Evolutionary conservation across 352 stramenopile genomes (phyloP).

Genomic region (Globisporangium spinosum): DNA sequence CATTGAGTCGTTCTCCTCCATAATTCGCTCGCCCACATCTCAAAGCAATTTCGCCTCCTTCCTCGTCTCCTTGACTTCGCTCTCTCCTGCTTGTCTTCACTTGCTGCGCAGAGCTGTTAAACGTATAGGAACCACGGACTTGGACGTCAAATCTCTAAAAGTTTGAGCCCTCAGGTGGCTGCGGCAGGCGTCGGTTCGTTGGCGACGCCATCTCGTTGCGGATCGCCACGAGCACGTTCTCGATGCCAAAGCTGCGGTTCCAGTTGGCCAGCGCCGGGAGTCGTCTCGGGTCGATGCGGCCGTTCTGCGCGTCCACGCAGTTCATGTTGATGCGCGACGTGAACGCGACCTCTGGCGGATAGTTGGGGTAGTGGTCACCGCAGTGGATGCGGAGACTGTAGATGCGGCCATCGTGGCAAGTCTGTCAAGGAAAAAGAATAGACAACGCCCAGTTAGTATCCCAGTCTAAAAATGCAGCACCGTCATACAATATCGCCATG

Average conservation of each 20-base stretch:
- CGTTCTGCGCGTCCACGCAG: conserved; percentile 91
- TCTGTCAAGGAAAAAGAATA: conserved; percentile 45
- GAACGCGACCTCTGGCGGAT: conserved; percentile 93
- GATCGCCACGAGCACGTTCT: conserved; percentile 87
- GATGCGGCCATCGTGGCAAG: conserved; percentile 94
- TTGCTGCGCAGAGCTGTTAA: neutral
- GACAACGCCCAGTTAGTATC: neutral
- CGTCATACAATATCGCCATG: no score
- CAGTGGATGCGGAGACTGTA: conserved; percentile 95
- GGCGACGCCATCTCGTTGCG: conserved; percentile 88
- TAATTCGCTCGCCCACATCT: neutral
- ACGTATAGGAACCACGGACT: neutral
- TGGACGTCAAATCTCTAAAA: conserved; percentile 69
- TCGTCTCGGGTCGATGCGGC: conserved; percentile 76
- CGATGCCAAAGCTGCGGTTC: conserved; percentile 89
- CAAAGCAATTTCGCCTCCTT: neutral
- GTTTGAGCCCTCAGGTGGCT: conserved; percentile 87
- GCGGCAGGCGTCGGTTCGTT: conserved; percentile 87
- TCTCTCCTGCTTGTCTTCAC: neutral
- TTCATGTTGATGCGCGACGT: conserved; percentile 97
- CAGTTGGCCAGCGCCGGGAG: conserved; percentile 66
- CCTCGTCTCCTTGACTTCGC: neutral
- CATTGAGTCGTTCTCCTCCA: neutral
- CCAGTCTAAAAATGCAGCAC: conserved; percentile 41
- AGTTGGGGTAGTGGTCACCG: conserved; percentile 92